These are phyloP conservation scores for Naumovozyma baii DNA, from an alignment of 805 yeast genomes.

Conservation along the genomic window DNA sequence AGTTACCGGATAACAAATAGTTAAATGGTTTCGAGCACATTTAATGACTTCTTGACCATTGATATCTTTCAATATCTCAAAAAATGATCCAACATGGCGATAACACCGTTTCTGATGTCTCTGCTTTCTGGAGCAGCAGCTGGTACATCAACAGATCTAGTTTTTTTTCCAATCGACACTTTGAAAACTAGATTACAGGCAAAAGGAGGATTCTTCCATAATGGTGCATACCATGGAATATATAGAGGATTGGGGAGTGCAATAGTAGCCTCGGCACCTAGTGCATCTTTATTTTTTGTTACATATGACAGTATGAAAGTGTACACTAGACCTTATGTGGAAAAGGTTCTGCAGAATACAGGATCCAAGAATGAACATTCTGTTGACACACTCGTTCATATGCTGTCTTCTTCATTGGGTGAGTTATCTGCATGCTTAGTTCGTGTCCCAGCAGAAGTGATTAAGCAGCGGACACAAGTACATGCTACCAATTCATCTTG, in stretches of 20 bases:
- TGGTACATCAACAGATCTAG: conserved; percentile 90
- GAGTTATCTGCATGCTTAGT: conserved; percentile 90
- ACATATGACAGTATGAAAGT: conserved; percentile 73
- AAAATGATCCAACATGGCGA: neutral
- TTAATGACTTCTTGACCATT: too few species aligned
- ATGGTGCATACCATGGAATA: conserved; percentile 90
- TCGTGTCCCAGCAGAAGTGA: conserved; percentile 93
- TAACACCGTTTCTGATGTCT: conserved; percentile 20
- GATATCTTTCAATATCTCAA: too few species aligned
- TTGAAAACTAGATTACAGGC: conserved; percentile 92
- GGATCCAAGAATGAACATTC: conserved; percentile 2
- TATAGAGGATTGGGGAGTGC: conserved; percentile 91
- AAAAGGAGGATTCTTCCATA: conserved; percentile 80
- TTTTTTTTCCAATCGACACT: conserved; percentile 94
- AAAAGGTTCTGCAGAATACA: conserved; percentile 10
- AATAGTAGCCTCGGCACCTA: conserved; percentile 89
- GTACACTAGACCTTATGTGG: conserved; percentile 32
- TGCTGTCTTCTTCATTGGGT: conserved; percentile 82
- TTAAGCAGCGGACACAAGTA: conserved; percentile 91
- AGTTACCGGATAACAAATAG: too few species aligned
- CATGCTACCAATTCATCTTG: conserved; percentile 44
- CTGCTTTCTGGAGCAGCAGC: conserved; percentile 80
- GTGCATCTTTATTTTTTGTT: conserved; percentile 66
- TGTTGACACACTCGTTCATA: conserved; percentile 51
- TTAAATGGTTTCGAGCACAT: too few species aligned